Evolutionary conservation across 2,329 filamentous ascomycete species (phyloP), one percentile per base, ranked within the genome.

Genomic region (Graphilbum ipis-grandicollis): DNA sequence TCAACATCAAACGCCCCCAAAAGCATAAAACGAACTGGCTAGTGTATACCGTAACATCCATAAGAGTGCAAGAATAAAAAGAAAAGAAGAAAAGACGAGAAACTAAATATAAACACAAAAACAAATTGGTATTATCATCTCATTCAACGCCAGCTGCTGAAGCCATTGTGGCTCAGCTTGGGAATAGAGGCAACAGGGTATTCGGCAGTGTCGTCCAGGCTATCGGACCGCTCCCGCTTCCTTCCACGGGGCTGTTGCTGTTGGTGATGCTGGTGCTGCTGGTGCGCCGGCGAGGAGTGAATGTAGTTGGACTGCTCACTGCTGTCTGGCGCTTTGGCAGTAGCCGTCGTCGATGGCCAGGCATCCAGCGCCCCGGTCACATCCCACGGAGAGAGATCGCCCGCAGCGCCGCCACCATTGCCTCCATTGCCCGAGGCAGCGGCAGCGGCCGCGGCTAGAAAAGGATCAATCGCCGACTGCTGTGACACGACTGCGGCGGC

Each of bases 151-250:
- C 44, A 45, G 36, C 33, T 45, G 42, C 38, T 44, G 38, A 45
- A 44, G 9, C 40, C 42, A 32, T 41, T 38, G 39, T 46, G 41
- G 40, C 21, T 44, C 28, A 34, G 42, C 44, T 43, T 43, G 25
- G 38, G 43, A 40, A 45, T 47, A 28, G 40, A 23, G 14, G 36
- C 21, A 33, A 43, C 42, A 6, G 44, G 45, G 35, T 47, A 47
- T 13, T 43, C 41, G 9, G 35, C 43, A n/a, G 5, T 15, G 9
- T 42, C 47, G 12, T 49, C 53, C 2, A 48, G 39, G 42, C 51
- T 53, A 35, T 56, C 53, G 7, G 47, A 46, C 33, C 53, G 52
- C 29, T 47, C 46, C 13, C 54, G 48, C 48, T 55, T 56, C 42
- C 49, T 52, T 10, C 49, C 45, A 14, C 41, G 44, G 10, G 9